Evolutionary conservation across 148 eudicot genomes (phyloP), one percentile per base, ranked within the genome.

Genomic region (Vaccinium corymbosum): DNA sequence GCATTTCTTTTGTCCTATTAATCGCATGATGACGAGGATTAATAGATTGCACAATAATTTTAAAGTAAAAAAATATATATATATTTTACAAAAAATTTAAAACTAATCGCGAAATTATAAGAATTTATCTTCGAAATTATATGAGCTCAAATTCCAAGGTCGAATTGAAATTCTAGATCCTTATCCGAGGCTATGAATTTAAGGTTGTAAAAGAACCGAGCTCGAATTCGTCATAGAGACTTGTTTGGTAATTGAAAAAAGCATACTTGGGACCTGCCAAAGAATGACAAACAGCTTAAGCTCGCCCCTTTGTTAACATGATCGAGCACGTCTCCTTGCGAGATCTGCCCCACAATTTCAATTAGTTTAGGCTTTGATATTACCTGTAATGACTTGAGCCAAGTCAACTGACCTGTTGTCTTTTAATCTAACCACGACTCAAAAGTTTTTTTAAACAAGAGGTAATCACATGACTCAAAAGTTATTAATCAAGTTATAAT

Each of bases 21-120:
- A 32, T 79, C 35, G 35, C 64, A 84, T 72, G 74, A 81, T 76
- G 79, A 71, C 62, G 59, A 68, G 73, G 73, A 68, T 27, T 22
- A 62, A 35, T 35, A 35, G 38, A 35, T 35, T 35, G 38, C 38
- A 35, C 38, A 35, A 35, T 35, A 35, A 35, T 35, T 35, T 35
- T 35, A 35, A 35, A 35, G 38, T 35, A 53, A 57, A 17, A 55
- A 55, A 0, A 13, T 27, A 55, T 29, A 29, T 29, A 29, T 29
- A 29, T 29, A 32, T 13, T 55, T 3, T 61, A 20, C 22, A 59
- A 59, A 17, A 6, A 15, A 6, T 61, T 61, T 61, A 1, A 7
- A 61, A 61, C 3, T 62, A 62, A 22, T 62, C 29, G 0, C 29
- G 0, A n/a, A 9, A n/a, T 6, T 5, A 1, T 17, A 59, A 19